A percentile compares a stretch with the other conserved stretches of the same genome.
Evolutionary conservation across 1,139 yeast genomes (phyloP).

Genomic region (Yamadazyma siamensis): DNA sequence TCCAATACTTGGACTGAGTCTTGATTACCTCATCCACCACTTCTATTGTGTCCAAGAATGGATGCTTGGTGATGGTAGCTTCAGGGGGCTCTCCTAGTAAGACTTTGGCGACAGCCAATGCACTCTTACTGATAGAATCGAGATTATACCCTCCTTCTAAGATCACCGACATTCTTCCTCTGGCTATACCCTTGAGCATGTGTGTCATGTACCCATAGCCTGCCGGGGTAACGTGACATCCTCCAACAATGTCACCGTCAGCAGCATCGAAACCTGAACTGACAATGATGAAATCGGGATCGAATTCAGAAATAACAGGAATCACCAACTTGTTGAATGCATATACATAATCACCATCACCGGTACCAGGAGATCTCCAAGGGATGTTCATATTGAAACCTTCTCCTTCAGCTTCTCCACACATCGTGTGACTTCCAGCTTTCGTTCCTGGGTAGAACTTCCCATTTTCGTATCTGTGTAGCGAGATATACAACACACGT

Average conservation of each 20-base stretch:
- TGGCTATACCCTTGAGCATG: conserved; percentile 79
- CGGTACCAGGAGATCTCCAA: conserved; percentile 91
- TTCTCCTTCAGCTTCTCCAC: conserved; percentile 82
- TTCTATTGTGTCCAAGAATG: conserved; percentile 77
- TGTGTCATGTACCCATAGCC: conserved; percentile 98
- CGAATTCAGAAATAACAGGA: conserved; percentile 86
- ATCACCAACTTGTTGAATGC: conserved; percentile 87
- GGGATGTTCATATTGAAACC: conserved; percentile 91
- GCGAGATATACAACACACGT: conserved; percentile 81
- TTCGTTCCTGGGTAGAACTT: conserved; percentile 91
- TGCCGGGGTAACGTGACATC: conserved; percentile 91
- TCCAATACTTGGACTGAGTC: conserved; percentile 86
- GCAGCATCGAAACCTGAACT: conserved; percentile 99
- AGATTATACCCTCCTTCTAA: conserved; percentile 96
- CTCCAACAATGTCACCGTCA: conserved; percentile 97
- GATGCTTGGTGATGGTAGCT: conserved; percentile 54
- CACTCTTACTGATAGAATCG: conserved; percentile 86
- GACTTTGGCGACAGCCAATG: conserved; percentile 88
- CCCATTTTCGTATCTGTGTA: conserved; percentile 92
- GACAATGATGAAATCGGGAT: conserved; percentile 88
- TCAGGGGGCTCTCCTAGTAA: conserved; percentile 95
- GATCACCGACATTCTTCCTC: conserved; percentile 84
- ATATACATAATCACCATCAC: conserved; percentile 92
- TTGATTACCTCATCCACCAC: conserved; percentile 82
- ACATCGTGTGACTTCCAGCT: conserved; percentile 72